Evolutionary conservation across 2,329 filamentous ascomycete genomes (phyloP), one percentile per base, ranked within the genome.

Genomic region (Atkinsonella texensis): DNA sequence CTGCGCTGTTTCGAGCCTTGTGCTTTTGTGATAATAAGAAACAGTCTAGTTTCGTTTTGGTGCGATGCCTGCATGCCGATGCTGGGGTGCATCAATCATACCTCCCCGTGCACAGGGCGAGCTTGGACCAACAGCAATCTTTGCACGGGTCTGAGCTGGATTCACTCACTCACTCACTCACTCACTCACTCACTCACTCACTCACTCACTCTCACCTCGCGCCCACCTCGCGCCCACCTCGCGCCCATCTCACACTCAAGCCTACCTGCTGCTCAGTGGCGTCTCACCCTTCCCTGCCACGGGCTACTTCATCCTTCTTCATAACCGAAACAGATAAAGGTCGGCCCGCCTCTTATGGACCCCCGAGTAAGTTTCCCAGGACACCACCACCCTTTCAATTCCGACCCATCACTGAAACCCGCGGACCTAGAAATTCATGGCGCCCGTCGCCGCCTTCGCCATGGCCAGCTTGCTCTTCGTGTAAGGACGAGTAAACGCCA

Each of bases 401-500:
- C 43, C 20, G 31, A 10, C 9, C 15, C 12, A n/a, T 46, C 3
- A 32, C 43, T 46, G 6, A 45, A n/a, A 33, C n/a, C 20, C 43
- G 12, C 13, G 4, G 6, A 15, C 12, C 31, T 23, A 74, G 72
- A 71, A 65, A 39, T 64, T 77, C 52, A 71, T 73, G 53, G 73
- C 74, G 50, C 75, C 75, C 9, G 61, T 73, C 20, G 75, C 75
- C 17, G 75, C 75, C 40, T 76, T 77, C 54, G 74, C 72, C 17
- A 79, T 79, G 75, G 75, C 75, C 3, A 65, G 69, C 46, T 60
- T 78, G 12, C 64, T 78, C 20, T 73, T 78, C 52, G 72, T 71
- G 65, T 74, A 63, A 59, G 68, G 20, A 10, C 38, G 31, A 9
- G 8, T 32, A 53, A 46, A 10, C 13, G 20, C 11, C 4, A 28